Evolutionary conservation across 2,329 filamentous ascomycete genomes (phyloP).

Genomic region (Sclerotinia borealis): DNA sequence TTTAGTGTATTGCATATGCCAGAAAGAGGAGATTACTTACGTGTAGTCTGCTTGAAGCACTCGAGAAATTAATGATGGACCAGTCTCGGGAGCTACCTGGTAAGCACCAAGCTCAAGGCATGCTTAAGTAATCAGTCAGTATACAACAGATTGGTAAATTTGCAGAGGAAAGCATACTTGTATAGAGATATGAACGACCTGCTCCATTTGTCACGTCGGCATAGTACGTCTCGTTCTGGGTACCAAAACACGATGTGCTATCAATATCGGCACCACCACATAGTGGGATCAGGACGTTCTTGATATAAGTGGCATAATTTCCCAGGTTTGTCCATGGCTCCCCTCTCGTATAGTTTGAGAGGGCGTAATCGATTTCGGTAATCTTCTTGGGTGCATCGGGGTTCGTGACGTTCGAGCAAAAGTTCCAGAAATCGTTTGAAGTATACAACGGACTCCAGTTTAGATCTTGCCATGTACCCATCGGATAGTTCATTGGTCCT

Average conservation of each 20-base stretch:
- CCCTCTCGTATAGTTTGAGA: conserved; percentile 44
- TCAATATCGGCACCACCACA: conserved; percentile 39
- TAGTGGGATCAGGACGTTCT: conserved; percentile 38
- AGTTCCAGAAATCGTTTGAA: conserved; percentile 44
- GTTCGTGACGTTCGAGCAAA: conserved; percentile 47
- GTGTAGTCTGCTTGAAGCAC: conserved; percentile 44
- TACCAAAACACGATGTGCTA: conserved; percentile 42
- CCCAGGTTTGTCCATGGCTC: conserved; percentile 46
- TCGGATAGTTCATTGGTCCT: conserved; percentile 44
- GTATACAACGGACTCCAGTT: conserved; percentile 41
- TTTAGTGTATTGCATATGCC: not conserved
- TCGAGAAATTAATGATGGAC: conserved; percentile 42
- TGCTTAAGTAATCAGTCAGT: conserved; percentile 19
- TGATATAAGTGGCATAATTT: conserved; percentile 47
- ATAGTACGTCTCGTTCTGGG: conserved; percentile 36
- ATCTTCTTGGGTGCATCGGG: conserved; percentile 39
- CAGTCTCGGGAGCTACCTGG: conserved; percentile 40
- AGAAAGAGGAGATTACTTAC: conserved; percentile 30
- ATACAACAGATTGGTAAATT: not conserved
- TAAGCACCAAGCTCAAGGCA: conserved; percentile 45
- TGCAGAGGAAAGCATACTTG: conserved; percentile 25
- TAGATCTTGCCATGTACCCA: conserved; percentile 48
- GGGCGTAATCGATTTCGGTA: conserved; percentile 39
- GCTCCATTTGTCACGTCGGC: conserved; percentile 38
- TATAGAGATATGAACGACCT: conserved; percentile 44